Base-by-base conservation (phyloP, 2,329 filamentous ascomycete species). In the Elsinoe perseae region DNA sequence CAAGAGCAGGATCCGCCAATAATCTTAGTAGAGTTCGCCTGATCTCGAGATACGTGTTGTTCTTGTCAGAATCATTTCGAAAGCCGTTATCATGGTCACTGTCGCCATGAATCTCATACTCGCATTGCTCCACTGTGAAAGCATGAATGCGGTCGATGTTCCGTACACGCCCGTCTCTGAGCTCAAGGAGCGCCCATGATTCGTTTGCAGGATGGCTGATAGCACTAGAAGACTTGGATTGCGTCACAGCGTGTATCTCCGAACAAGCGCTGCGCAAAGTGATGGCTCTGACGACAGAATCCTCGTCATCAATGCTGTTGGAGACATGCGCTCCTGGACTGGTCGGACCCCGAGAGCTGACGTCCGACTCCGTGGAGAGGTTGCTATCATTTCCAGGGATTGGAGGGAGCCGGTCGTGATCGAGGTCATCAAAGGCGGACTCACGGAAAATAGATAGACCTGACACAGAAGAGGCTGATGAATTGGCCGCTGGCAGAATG, bases 401-500 rank as follows among this genome's bases (percentile, higher is more conserved):
- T 14, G 38, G 53, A 27, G 53, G 53, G 14, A 44, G 34, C 18
- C 48, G 28, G 20, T 52, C 48, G 10, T 52, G 48, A 12, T 56
- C 53, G 12, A 44, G 23, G 25, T 46, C 42, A 12, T 56, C 58
- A 18, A 50, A 53, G 1, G 52, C n/a, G 12, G 38, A 44, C 27
- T 62, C 54, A 34, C 74, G 75, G 63, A 85, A 76, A 0, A 76
- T 68, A 42, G 75, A 77, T 44, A 77, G 64, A 2, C 73, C 75
- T 50, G 75, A 77, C 18, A 77, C 66, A 12, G 76, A 78, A 1
- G 76, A 78, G 12, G 75, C 73, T 12, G 74, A 74, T 0, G 76
- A 78, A 6, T 68, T 66, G 21, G 16, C 36, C 12, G 76, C 63
- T 2, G 74, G 73, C 20, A 69, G 70, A n/a, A 68, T 30, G n/a